Conservation (phyloP, 257 asterid genomes). For the Anisodus acutangulus region DNA sequence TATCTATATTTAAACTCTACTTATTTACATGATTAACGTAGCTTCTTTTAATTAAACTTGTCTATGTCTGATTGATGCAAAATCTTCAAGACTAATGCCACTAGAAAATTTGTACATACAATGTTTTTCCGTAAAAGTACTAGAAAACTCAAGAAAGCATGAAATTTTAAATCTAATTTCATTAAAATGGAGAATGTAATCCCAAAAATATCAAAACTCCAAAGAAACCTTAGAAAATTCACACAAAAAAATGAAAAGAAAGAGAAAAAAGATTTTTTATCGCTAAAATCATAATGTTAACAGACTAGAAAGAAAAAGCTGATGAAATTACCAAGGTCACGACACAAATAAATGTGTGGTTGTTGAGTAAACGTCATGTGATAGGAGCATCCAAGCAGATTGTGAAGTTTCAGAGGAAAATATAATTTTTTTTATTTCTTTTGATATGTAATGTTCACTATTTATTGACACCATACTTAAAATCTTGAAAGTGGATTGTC, state of each 20-base stretch:
- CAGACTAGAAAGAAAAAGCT: not conserved
- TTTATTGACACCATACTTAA: too few relatives aligned
- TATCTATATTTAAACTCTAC: too few relatives aligned
- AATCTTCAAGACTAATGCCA: not conserved
- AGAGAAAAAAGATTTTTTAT: not conserved
- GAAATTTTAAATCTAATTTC: not conserved
- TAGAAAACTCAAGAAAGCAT: not conserved
- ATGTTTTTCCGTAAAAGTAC: not conserved
- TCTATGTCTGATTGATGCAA: not conserved
- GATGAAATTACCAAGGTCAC: conserved; percentile 41
- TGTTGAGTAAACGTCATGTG: conserved; percentile 68
- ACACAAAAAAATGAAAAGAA: not conserved
- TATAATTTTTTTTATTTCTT: too few relatives aligned
- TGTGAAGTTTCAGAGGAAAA: conserved; percentile 23
- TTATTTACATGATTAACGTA: too few relatives aligned
- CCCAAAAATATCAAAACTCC: not conserved
- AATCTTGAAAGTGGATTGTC: not conserved
- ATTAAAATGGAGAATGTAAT: not conserved
- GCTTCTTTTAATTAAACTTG: too few relatives aligned
- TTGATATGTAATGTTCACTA: not conserved
- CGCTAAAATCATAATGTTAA: not conserved
- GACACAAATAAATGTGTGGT: conserved; percentile 60
- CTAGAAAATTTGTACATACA: not conserved
- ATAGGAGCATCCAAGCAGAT: conserved; percentile 28
- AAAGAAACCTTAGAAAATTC: not conserved